Evolutionary conservation across 106 monocot genomes (phyloP), one percentile per base, ranked within the genome.

Genomic region (Cymbidium sinense): DNA sequence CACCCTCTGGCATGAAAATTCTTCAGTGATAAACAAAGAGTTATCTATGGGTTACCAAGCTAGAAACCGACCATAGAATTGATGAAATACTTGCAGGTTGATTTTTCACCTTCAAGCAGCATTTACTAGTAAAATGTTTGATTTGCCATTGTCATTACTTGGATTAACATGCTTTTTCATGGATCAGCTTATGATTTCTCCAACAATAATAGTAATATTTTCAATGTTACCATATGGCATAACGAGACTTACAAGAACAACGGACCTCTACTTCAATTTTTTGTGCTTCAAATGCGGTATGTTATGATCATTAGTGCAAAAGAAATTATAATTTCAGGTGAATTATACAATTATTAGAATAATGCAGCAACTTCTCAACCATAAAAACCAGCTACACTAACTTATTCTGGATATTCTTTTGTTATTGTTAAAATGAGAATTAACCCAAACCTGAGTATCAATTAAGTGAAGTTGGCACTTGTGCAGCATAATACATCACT

Each of bases 1-100:
- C 15, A 47, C 80, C 27, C 67, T 88, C 61, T 93, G 93, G 93
- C 86, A 83, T 4, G 61, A 86, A 29, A 84, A 75, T 77, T 79
- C 86, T 1, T 80, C 82, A 52, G 36, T 21, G 12, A 64, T 93
- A 77, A 93, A 93, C 86, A 79, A 82, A 61, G 93, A 86, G 79
- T 34, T 87, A 21, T 90, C 70, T 67, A 81, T 80, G 51, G 90
- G 90, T 21, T 86, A 84, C 47, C 30, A 74, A 47, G 33, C 76
- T 76, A 80, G 82, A n/a, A 93, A 89, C 34, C 25, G 35, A 84
- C 12, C 76, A 65, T 30, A 79, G 70, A 17, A 74, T 73, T 47
- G 89, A 93, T 77, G 93, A 87, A 67, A 74, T 86, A n/a, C 34
- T 84, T 51, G n/a, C 82, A 84, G 93, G 93, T 93, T 34, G 75